phyloP scores from a whole-genome alignment of 768 basidiomycete genomes.

The Mycena belliarum region DNA sequence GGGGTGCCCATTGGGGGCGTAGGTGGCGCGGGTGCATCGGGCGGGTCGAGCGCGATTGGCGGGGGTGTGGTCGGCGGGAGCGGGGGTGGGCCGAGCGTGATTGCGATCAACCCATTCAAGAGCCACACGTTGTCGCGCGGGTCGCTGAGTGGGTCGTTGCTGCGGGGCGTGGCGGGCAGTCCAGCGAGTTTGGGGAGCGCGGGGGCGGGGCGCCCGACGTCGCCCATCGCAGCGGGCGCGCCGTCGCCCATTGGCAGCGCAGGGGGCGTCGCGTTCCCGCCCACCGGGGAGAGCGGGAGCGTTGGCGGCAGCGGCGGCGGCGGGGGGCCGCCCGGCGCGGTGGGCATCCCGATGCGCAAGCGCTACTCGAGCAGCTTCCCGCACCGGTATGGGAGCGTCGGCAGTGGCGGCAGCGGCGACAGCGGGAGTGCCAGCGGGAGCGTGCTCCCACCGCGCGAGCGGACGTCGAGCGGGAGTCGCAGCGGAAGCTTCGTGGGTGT shows the following conservation, averaged over 20 bases:
- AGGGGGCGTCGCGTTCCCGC: constrained; percentile 15
- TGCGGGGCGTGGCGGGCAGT: constrained; percentile 17
- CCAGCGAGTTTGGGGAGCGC: constrained; percentile 12
- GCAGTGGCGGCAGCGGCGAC: constrained; percentile 37
- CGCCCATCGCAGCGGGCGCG: background rate
- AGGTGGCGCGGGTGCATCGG: background rate
- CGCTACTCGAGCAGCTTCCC: constrained; percentile 81
- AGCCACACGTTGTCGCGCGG: constrained; percentile 29
- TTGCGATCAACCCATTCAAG: constrained; percentile 29
- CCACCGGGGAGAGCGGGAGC: constrained; percentile 14
- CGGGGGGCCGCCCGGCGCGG: constrained; percentile 4
- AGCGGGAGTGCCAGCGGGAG: constrained; percentile 21
- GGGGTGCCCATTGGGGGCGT: constrained; percentile 17
- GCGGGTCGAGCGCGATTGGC: background rate
- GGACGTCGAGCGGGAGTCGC: constrained; percentile 9
- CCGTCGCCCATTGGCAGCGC: background rate
- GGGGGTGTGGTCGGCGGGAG: background rate
- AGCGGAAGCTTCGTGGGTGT: constrained; percentile 17
- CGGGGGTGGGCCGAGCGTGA: constrained; percentile 4
- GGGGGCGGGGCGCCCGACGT: constrained; percentile 5
- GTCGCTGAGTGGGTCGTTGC: constrained; percentile 13
- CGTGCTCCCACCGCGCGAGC: background rate
- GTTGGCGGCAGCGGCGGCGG: constrained; percentile 10
- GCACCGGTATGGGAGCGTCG: constrained; percentile 57
- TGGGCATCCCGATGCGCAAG: constrained; percentile 42